Evolutionary conservation across 768 basidiomycete genomes (phyloP).

Genomic region (Termitomyces sp.): DNA sequence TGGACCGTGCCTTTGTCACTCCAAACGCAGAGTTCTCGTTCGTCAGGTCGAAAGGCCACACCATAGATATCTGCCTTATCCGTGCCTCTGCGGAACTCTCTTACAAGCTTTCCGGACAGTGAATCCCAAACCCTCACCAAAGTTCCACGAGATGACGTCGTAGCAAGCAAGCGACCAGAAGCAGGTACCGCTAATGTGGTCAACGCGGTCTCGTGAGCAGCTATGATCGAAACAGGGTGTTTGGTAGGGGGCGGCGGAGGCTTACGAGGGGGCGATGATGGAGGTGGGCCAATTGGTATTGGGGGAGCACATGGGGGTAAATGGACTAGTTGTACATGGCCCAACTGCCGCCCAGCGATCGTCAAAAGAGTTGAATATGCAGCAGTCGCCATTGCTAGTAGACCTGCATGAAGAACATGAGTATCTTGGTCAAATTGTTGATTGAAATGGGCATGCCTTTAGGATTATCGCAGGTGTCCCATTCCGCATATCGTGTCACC

Average conservation of each 20-base stretch:
- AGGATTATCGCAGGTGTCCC: conserved; percentile 87
- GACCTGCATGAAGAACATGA: conserved; percentile 39
- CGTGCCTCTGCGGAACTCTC: conserved; percentile 81
- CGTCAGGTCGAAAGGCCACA: conserved; percentile 83
- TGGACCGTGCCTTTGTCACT: conserved; percentile 96
- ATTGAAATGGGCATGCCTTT: conserved; percentile 46
- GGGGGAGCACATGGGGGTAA: conserved; percentile 77
- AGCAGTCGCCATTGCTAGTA: conserved; percentile 78
- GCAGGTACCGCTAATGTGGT: conserved; percentile 75
- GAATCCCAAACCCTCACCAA: conserved; percentile 88
- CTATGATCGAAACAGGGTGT: conserved; percentile 76
- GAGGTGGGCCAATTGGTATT: conserved; percentile 52
- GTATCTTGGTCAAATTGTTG: background rate
- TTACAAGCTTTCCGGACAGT: conserved; percentile 64
- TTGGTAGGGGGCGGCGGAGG: conserved; percentile 58
- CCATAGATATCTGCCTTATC: conserved; percentile 93
- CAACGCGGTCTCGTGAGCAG: conserved; percentile 78
- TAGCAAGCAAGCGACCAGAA: conserved; percentile 79
- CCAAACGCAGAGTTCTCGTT: conserved; percentile 86
- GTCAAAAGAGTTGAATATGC: conserved; percentile 78
- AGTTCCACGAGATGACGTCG: conserved; percentile 81
- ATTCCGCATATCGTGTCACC: conserved; percentile 67
- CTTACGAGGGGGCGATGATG: conserved; percentile 48
- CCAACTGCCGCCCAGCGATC: conserved; percentile 81
- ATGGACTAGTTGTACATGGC: conserved; percentile 86